Conservation (phyloP, 495 filamentous ascomycete genomes). For the Podospora anserina region DNA sequence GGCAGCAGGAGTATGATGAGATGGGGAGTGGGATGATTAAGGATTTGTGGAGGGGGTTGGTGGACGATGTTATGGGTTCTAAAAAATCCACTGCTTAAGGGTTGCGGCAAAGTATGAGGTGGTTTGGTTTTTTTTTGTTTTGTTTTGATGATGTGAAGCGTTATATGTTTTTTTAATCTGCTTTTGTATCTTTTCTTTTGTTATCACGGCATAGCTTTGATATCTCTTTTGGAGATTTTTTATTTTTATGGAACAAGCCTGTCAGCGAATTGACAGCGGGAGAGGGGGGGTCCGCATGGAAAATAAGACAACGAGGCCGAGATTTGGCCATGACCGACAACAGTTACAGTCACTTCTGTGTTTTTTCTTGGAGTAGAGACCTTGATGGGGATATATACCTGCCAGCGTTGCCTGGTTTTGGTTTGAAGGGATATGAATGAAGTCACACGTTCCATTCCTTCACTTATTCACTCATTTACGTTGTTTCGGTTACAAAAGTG, state of each 20-base stretch:
- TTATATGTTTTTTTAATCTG: background rate
- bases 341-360: background rate
- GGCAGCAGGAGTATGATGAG: slow-evolving; percentile 20
- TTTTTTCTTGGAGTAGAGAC: background rate
- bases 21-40: slow-evolving; percentile 40
- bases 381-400: background rate
- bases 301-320: background rate
- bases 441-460: no score
- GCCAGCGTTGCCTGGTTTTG: background rate
- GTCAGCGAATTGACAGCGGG: background rate
- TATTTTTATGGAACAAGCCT: background rate
- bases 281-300: background rate
- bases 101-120: background rate
- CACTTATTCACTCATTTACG: no score
- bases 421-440: background rate
- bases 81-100: background rate
- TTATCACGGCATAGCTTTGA: background rate
- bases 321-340: background rate
- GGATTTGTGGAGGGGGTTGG: slow-evolving; percentile 46
- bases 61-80: slow-evolving; percentile 38
- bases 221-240: background rate
- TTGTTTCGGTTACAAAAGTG: no score
- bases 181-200: background rate
- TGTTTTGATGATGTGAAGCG: background rate
- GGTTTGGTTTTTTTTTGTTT: background rate